A percentile compares a stretch with the other conserved stretches of the same genome.
phyloP scores from a whole-genome alignment of 2,329 filamentous ascomycete genomes.

The Fusarium miscanthi region DNA sequence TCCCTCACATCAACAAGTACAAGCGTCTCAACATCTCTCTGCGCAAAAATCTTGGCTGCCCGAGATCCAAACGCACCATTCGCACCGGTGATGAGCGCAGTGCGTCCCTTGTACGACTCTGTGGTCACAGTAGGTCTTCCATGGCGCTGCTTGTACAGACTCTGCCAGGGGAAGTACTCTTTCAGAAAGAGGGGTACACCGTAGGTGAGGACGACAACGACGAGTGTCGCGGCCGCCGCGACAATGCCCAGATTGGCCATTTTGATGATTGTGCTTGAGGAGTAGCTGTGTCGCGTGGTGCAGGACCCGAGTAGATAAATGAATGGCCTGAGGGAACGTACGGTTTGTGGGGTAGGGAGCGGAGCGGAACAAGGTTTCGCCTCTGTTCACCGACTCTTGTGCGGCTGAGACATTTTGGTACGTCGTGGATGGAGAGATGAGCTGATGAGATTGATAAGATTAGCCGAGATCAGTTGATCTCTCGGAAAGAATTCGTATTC shows the following conservation, averaged over 20 bases:
- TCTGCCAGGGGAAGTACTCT: constrained; percentile 52
- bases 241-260: constrained; percentile 32
- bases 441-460: not conserved
- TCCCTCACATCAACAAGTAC: constrained; percentile 52
- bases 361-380: constrained; percentile 39
- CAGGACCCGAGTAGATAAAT: constrained; percentile 13
- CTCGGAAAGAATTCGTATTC: not conserved
- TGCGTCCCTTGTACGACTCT: constrained; percentile 51
- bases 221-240: constrained; percentile 22
- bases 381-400: constrained; percentile 24
- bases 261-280: not conserved
- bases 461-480: not conserved
- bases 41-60: constrained; percentile 51
- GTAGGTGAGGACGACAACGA: constrained; percentile 40
- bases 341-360: constrained; percentile 33
- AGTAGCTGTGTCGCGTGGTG: not conserved
- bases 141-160: constrained; percentile 48
- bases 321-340: constrained; percentile 20
- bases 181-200: constrained; percentile 48
- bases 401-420: not conserved
- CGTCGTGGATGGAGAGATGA: not conserved
- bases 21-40: constrained; percentile 49
- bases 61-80: constrained; percentile 53
- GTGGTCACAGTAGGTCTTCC: constrained; percentile 50
- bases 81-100: constrained; percentile 51